Conservation (phyloP, 2,329 filamentous ascomycete species). For the Ophiostoma piceae region DNA sequence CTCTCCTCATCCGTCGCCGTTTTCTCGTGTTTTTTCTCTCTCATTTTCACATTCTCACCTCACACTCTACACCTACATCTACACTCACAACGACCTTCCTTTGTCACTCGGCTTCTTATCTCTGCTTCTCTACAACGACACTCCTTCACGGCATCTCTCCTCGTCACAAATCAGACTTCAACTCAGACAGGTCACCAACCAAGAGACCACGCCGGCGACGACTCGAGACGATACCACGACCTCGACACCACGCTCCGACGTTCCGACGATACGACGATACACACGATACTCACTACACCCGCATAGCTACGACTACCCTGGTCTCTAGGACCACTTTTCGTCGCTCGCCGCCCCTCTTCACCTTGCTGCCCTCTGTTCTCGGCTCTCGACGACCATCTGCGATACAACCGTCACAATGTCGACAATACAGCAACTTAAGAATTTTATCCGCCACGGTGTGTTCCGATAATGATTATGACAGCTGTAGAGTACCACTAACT, state of each 20-base stretch:
- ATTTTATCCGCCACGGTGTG: constrained; percentile 87
- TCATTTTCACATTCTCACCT: background rate
- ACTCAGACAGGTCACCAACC: background rate
- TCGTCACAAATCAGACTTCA: background rate
- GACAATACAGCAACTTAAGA: constrained; percentile 91
- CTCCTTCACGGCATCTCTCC: background rate
- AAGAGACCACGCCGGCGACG: too few relatives aligned
- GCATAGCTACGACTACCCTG: constrained; percentile 3
- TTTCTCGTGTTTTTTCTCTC: background rate
- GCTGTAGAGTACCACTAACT: too few relatives aligned
- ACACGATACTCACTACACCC: background rate
- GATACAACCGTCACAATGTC: constrained; percentile 45
- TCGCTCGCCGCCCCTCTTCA: background rate
- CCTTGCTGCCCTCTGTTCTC: background rate
- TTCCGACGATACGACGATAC: constrained; percentile 11
- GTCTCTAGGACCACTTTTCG: constrained; percentile 9
- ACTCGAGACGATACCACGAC: constrained; percentile 5
- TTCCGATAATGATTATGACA: background rate
- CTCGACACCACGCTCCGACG: constrained; percentile 2
- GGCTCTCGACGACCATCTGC: background rate
- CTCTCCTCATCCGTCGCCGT: constrained; percentile 5
- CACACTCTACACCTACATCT: background rate
- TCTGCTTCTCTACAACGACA: background rate
- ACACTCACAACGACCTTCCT: background rate
- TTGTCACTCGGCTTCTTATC: background rate